Percentiles rank a stretch among this genome's conserved stretches.
Evolutionary conservation across 805 yeast genomes (phyloP).

Genomic region (Cyberlindnera japonica): DNA sequence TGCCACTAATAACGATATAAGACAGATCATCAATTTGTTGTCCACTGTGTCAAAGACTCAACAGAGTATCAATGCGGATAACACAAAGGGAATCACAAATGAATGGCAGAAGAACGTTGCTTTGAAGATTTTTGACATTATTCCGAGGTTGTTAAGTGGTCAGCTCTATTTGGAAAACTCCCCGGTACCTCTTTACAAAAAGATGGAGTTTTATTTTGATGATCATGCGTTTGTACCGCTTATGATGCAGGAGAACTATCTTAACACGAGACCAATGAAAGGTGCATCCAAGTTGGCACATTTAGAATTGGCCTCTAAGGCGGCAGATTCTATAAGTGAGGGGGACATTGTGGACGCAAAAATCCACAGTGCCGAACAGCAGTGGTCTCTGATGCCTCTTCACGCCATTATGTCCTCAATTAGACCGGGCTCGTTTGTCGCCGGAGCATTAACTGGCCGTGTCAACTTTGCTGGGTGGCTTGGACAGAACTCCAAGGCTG

Average conservation of each 20-base stretch:
- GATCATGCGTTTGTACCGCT: conserved; percentile 93
- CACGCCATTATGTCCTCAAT: conserved; percentile 87
- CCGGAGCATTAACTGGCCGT: conserved; percentile 67
- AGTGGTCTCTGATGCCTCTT: conserved; percentile 89
- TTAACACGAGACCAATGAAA: conserved; percentile 56
- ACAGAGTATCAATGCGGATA: conserved; percentile 55
- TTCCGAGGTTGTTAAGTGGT: conserved; percentile 61
- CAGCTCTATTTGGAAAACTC: conserved; percentile 52
- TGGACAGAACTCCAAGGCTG: conserved; percentile 83
- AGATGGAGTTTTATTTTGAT: conserved; percentile 85
- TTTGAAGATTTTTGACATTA: conserved; percentile 88
- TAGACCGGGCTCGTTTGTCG: conserved; percentile 67
- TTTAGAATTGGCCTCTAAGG: conserved; percentile 61
- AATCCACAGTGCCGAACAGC: conserved; percentile 88
- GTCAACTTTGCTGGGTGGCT: conserved; percentile 81
- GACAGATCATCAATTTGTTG: conserved; percentile 88
- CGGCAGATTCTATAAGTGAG: conserved; percentile 83
- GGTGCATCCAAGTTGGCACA: conserved; percentile 45
- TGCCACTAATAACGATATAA: conserved; percentile 84
- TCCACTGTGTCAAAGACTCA: conserved; percentile 80
- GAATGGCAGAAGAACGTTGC: conserved; percentile 90
- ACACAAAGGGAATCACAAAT: conserved; percentile 56
- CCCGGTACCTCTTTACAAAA: conserved; percentile 64
- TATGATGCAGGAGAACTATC: conserved; percentile 94
- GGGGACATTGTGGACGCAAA: conserved; percentile 77